Percentiles rank a stretch among this genome's conserved stretches.
These are phyloP conservation scores for Licmophora abbreviata DNA, from an alignment of 108 stramenopile genomes.

Conservation along the genomic window DNA sequence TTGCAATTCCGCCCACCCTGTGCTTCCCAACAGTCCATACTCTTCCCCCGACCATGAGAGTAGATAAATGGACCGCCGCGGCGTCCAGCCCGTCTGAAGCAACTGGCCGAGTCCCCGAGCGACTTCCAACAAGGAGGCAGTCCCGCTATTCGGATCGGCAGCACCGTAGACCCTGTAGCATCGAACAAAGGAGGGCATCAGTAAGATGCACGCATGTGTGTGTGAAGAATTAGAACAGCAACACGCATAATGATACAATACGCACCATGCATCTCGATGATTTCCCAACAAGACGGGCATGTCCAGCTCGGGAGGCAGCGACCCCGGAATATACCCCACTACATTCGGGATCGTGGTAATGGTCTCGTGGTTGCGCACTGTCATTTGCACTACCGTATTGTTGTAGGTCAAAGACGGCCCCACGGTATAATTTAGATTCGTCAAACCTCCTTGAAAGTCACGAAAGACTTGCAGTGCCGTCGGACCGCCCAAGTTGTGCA, in stretches of 20 bases:
- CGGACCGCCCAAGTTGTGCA: conserved; percentile 36
- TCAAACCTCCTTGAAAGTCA: conserved; percentile 26
- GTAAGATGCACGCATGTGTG: no score
- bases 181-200: no score
- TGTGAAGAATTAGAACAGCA: no score
- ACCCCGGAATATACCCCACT: conserved; percentile 39
- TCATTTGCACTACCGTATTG: conserved; percentile 7
- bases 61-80: conserved; percentile 43
- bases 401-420: conserved; percentile 26
- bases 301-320: conserved; percentile 18
- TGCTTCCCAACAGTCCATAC: conserved; percentile 56
- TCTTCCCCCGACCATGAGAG: conserved; percentile 66
- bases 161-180: conserved; percentile 42
- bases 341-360: conserved; percentile 48
- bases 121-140: conserved; percentile 47
- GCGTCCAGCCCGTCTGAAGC: conserved; percentile 32
- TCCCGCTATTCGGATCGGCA: conserved; percentile 62
- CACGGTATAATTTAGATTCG: conserved; percentile 31
- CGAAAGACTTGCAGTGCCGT: conserved; percentile 11
- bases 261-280: conserved; percentile 64
- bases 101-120: conserved; percentile 42
- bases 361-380: conserved; percentile 18
- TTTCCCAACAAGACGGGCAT: conserved; percentile 52
- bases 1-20: conserved; percentile 59
- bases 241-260: no score